Evolutionary conservation across 1,284 basidiomycete species (phyloP).

Genomic region (Hymenochaete sp.): DNA sequence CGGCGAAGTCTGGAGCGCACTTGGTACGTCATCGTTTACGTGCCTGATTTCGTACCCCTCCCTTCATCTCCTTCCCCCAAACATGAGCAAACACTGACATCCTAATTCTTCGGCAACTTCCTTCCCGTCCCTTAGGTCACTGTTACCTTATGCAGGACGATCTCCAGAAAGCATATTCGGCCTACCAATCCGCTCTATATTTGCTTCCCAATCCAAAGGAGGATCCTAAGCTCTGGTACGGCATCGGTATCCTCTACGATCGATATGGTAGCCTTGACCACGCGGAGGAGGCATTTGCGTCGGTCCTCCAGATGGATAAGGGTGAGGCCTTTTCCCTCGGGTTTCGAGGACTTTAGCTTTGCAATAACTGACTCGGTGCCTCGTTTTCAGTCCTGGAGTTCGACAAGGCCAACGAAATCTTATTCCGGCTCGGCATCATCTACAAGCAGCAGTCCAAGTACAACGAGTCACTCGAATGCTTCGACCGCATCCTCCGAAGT

Average conservation of each 20-base stretch:
- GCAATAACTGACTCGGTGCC: slow-evolving; percentile 27
- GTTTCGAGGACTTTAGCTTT: slow-evolving; percentile 28
- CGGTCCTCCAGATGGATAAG: slow-evolving; percentile 94
- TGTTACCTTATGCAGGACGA: slow-evolving; percentile 99
- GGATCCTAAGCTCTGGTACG: slow-evolving; percentile 99
- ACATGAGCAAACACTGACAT: no score
- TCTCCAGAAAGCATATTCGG: slow-evolving; percentile 95
- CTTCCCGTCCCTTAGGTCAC: slow-evolving; percentile 51
- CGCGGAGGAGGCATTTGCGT: slow-evolving; percentile 96
- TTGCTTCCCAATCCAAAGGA: slow-evolving; percentile 94
- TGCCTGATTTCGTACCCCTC: no score
- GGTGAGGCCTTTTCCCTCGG: slow-evolving; percentile 38
- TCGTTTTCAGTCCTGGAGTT: slow-evolving; percentile 57
- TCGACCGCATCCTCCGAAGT: slow-evolving; percentile 92
- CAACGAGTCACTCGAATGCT: slow-evolving; percentile 77
- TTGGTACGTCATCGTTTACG: no score
- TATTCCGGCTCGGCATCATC: slow-evolving; percentile 97
- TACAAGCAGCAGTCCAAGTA: slow-evolving; percentile 99
- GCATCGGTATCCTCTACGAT: slow-evolving; percentile 98
- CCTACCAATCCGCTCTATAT: slow-evolving; percentile 97
- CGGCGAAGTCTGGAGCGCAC: slow-evolving; percentile 90
- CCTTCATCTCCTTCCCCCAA: no score
- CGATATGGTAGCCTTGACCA: slow-evolving; percentile 97
- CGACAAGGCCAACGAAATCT: slow-evolving; percentile 98
- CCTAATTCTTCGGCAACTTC: slow-evolving; percentile 4